Percentiles rank a stretch among this genome's conserved stretches.
phyloP scores from a whole-genome alignment of 306 rosid genomes.

The Amphicarpaea edgeworthii region DNA sequence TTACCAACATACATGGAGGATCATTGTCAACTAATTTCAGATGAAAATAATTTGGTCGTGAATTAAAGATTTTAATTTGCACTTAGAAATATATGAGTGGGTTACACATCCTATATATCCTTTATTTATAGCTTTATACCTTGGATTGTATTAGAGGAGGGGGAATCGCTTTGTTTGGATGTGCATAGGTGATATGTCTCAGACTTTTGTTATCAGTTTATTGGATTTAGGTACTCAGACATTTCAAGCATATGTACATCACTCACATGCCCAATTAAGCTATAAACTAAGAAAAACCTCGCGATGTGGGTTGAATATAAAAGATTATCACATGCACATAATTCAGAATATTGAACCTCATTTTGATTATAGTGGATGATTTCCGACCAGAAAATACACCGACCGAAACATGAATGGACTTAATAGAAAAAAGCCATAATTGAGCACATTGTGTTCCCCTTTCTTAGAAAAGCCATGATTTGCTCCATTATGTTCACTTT shows the following conservation, averaged over 20 bases:
- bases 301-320: constrained; percentile 17
- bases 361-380: constrained; percentile 10
- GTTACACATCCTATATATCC: not conserved
- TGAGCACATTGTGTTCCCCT: not conserved
- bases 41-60: not conserved
- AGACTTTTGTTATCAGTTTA: no score
- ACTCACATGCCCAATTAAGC: not conserved
- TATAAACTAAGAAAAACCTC: not conserved
- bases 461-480: not conserved
- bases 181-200: no score
- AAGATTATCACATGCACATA: constrained; percentile 3
- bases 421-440: not conserved
- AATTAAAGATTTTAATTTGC: not conserved
- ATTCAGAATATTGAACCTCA: not conserved
- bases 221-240: no score
- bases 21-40: not conserved
- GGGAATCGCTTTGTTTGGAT: no score
- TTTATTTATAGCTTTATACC: no score
- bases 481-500: not conserved
- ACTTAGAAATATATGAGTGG: not conserved
- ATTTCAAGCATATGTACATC: not conserved
- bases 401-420: constrained; percentile 25
- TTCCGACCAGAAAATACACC: not conserved
- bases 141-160: no score
- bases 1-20: not conserved